phyloP scores from a whole-genome alignment of 192 early-diverging fungal species.

The Mycoemilia scoparia region DNA sequence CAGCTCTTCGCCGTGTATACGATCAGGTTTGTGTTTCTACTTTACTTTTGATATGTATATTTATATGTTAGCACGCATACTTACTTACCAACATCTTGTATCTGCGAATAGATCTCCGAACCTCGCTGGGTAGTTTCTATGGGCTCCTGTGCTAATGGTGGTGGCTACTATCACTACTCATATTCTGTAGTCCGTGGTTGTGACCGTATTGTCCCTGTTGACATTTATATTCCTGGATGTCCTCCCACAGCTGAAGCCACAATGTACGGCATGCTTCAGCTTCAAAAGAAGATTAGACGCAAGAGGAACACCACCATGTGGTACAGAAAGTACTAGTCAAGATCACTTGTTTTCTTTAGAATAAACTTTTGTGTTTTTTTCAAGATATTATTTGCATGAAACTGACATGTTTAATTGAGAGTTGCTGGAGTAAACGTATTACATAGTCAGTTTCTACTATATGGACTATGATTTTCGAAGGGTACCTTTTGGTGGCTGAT shows the following conservation, averaged over 20 bases:
- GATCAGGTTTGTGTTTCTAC: constrained; percentile 18
- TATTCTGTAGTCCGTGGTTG: constrained; percentile 93
- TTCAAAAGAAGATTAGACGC: constrained; percentile 97
- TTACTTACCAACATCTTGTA: no score
- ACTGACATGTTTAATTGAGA: no score
- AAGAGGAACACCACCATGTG: constrained; percentile 51
- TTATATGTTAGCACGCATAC: not conserved
- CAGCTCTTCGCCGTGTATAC: constrained; percentile 59
- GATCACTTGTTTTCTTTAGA: no score
- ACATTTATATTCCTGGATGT: constrained; percentile 95
- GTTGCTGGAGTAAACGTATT: no score
- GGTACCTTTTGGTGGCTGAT: no score
- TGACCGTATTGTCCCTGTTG: constrained; percentile 85
- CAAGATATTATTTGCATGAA: no score
- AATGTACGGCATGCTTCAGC: constrained; percentile 87
- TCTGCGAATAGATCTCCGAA: constrained; percentile 97
- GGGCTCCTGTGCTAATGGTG: constrained; percentile 92
- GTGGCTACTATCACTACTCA: constrained; percentile 98
- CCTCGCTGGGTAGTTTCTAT: constrained; percentile 99
- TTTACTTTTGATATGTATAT: constrained; percentile 1
- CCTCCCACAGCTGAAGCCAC: constrained; percentile 95
- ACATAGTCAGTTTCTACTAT: no score
- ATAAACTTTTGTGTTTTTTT: constrained; percentile 1
- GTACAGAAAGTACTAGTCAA: constrained; percentile 55
- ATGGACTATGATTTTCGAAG: no score